Percentiles rank a stretch among this genome's conserved stretches.
Conservation (phyloP, 192 early-diverging fungal genomes). For the Podila verticillata region DNA sequence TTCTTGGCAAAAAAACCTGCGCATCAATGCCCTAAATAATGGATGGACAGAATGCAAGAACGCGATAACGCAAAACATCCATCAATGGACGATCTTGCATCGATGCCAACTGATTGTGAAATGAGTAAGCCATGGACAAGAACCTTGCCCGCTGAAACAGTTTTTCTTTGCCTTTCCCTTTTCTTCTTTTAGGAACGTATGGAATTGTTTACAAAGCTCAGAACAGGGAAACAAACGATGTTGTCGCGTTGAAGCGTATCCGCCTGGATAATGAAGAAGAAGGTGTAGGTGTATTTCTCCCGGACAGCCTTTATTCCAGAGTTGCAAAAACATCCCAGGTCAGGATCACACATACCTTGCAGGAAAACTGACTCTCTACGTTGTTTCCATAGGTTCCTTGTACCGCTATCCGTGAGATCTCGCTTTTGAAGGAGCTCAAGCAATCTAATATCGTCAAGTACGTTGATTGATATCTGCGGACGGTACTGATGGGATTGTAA, state of each 20-base stretch:
- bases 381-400: constrained; percentile 71
- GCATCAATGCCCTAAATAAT: too few relatives aligned
- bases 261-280: constrained; percentile 91
- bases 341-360: background rate
- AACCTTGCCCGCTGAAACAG: background rate
- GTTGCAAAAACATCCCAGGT: background rate
- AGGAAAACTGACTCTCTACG: background rate
- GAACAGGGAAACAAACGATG: constrained; percentile 91
- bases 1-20: too few relatives aligned
- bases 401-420: constrained; percentile 89
- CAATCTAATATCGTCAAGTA: constrained; percentile 89
- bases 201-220: constrained; percentile 99
- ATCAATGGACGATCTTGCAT: too few relatives aligned
- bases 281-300: constrained; percentile 84
- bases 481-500: background rate
- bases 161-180: background rate
- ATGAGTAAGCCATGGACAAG: background rate
- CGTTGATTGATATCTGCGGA: background rate
- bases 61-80: too few relatives aligned
- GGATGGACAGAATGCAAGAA: too few relatives aligned
- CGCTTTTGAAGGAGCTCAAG: constrained; percentile 83
- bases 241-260: constrained; percentile 98
- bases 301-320: constrained; percentile 61
- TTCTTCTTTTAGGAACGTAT: constrained; percentile 79
- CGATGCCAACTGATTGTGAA: background rate